Percentiles rank a stretch among this genome's conserved stretches.
Evolutionary conservation across 306 rosid genomes (phyloP).

Genomic region (Ceratonia siliqua): DNA sequence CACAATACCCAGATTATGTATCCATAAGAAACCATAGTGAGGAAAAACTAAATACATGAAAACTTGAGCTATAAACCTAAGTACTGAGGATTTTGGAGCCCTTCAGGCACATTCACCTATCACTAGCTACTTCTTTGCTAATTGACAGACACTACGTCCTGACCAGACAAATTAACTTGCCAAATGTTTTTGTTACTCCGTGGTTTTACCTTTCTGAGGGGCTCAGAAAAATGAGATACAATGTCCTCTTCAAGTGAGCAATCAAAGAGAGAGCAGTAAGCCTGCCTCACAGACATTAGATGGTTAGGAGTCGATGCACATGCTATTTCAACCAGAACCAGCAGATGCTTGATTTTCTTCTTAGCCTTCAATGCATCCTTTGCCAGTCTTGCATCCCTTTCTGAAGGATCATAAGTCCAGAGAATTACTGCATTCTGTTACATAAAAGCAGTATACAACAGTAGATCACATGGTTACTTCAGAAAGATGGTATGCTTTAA

Average conservation of each 20-base stretch:
- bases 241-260: slow-evolving; percentile 91
- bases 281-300: slow-evolving; percentile 78
- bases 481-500: neutral
- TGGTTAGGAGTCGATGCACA: slow-evolving; percentile 90
- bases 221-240: slow-evolving; percentile 49
- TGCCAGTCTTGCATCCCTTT: slow-evolving; percentile 82
- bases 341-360: slow-evolving; percentile 49
- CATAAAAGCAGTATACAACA: neutral
- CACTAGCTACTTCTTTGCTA: neutral
- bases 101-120: neutral
- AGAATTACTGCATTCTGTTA: slow-evolving; percentile 74
- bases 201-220: slow-evolving; percentile 69
- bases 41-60: no score
- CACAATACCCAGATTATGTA: slow-evolving; percentile 24
- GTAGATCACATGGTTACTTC: neutral
- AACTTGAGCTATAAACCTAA: neutral
- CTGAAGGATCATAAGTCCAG: slow-evolving; percentile 76
- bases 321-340: slow-evolving; percentile 77
- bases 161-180: neutral
- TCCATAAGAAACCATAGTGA: slow-evolving; percentile 10
- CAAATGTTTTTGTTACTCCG: slow-evolving; percentile 15
- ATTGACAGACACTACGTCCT: neutral
- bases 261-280: slow-evolving; percentile 66
- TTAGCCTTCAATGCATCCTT: slow-evolving; percentile 52
- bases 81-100: neutral